A percentile compares a stretch with the other conserved stretches of the same genome.
phyloP scores from a whole-genome alignment of 2,329 filamentous ascomycete species.

The Hysterium pulicare region DNA sequence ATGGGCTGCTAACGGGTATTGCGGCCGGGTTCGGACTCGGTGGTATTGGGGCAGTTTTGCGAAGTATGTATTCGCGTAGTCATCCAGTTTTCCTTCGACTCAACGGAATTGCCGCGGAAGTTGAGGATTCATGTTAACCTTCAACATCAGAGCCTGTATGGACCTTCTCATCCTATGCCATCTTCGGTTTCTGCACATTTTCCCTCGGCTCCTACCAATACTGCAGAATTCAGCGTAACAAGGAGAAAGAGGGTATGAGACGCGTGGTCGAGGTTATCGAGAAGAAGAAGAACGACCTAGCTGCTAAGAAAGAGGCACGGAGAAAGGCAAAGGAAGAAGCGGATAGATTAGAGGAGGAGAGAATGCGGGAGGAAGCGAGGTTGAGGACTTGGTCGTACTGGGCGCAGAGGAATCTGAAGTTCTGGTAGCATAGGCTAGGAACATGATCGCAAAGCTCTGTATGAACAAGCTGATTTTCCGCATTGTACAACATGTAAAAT shows the following conservation, averaged over 20 bases:
- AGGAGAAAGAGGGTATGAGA: constrained; percentile 80
- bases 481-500: too few species aligned
- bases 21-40: constrained; percentile 73
- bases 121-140: too few species aligned
- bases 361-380: constrained; percentile 31
- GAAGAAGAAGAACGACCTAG: constrained; percentile 57
- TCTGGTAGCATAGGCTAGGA: constrained; percentile 21
- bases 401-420: constrained; percentile 34
- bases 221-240: constrained; percentile 69
- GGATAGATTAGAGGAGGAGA: constrained; percentile 27
- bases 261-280: constrained; percentile 79
- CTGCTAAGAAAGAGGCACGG: constrained; percentile 45
- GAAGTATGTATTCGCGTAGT: constrained; percentile 55
- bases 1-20: constrained; percentile 81
- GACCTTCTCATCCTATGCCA: constrained; percentile 79
- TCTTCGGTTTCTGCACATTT: constrained; percentile 68
- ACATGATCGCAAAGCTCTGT: background rate
- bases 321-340: constrained; percentile 43
- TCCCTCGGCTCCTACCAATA: constrained; percentile 78
- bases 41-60: constrained; percentile 68
- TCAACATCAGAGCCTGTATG: constrained; percentile 55
- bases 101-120: background rate
- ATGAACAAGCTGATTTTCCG: too few species aligned
- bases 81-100: constrained; percentile 3
- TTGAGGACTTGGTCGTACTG: constrained; percentile 35